phyloP scores from a whole-genome alignment of 495 filamentous ascomycete genomes.

The Trichoderma asperelloides region DNA sequence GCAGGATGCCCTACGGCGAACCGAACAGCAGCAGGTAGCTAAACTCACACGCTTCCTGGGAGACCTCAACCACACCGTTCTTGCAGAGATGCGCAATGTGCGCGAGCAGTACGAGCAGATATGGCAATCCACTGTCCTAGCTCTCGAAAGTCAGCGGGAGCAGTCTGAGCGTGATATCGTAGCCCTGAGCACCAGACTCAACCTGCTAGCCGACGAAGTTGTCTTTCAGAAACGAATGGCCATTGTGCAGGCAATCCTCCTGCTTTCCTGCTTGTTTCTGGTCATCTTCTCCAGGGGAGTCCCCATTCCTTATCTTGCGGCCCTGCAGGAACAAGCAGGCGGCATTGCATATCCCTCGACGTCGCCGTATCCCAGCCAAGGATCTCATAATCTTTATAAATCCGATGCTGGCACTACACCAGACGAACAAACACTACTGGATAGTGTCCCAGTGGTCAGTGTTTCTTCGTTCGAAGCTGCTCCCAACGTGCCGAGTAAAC shows the following conservation, averaged over 20 bases:
- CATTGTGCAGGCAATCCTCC: slow-evolving; percentile 76
- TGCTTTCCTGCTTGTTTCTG: slow-evolving; percentile 78
- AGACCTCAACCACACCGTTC: slow-evolving; percentile 74
- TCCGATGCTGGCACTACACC: background rate
- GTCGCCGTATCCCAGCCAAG: background rate
- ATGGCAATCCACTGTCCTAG: slow-evolving; percentile 89
- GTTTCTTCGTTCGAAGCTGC: background rate
- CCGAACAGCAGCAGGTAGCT: slow-evolving; percentile 77
- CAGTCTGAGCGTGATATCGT: slow-evolving; percentile 71
- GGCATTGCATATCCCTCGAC: background rate
- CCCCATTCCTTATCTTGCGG: slow-evolving; percentile 4
- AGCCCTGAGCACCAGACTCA: slow-evolving; percentile 71
- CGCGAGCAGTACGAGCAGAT: slow-evolving; percentile 87
- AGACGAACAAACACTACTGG: background rate
- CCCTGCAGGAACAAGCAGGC: slow-evolving; percentile 1
- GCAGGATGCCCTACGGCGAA: slow-evolving; percentile 81
- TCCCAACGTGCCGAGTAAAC: background rate
- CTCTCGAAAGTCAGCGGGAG: slow-evolving; percentile 77
- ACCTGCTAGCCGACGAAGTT: slow-evolving; percentile 83
- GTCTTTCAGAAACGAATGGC: slow-evolving; percentile 94
- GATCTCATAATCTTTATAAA: background rate
- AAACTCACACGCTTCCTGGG: slow-evolving; percentile 79
- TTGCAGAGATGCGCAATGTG: slow-evolving; percentile 74
- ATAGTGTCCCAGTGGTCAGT: background rate
- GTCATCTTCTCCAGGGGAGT: slow-evolving; percentile 61